Conservation (phyloP, 768 basidiomycete species). For the Leccinum boreale region DNA sequence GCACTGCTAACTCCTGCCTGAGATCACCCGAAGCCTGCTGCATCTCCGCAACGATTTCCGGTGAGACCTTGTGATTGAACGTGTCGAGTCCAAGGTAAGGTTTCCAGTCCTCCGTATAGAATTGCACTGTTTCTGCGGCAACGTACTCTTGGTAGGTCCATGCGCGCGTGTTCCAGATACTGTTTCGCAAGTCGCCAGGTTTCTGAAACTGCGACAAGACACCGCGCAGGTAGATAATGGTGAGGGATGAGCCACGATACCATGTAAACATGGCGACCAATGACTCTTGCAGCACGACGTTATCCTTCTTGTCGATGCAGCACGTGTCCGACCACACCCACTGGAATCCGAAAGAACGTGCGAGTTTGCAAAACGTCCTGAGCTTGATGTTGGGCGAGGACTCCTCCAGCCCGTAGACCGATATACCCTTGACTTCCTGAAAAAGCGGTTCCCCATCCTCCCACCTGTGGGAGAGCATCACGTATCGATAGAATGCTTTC, state of each 20-base stretch:
- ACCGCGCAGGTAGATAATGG: not conserved
- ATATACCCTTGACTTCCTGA: not conserved
- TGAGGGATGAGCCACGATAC: not conserved
- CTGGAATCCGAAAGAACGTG: not conserved
- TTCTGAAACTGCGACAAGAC: not conserved
- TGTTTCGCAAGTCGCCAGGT: not conserved
- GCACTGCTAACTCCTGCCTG: not conserved
- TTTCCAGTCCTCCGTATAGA: not conserved
- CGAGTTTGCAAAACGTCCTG: not conserved
- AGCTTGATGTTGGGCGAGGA: not conserved
- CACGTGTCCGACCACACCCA: not conserved
- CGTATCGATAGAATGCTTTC: not conserved
- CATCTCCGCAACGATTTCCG: not conserved
- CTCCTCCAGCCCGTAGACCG: not conserved
- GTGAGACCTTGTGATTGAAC: not conserved
- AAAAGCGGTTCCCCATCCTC: not conserved
- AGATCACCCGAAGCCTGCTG: not conserved
- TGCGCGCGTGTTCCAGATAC: not conserved
- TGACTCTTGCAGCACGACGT: not conserved
- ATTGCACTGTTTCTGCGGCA: not conserved
- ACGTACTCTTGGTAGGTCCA: not conserved
- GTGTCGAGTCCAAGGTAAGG: not conserved
- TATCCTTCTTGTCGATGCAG: not conserved
- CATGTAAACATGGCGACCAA: not conserved
- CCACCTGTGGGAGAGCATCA: not conserved